These are phyloP conservation scores for Polyporus arcularius DNA, from an alignment of 768 basidiomycete genomes.

Conservation along the genomic window DNA sequence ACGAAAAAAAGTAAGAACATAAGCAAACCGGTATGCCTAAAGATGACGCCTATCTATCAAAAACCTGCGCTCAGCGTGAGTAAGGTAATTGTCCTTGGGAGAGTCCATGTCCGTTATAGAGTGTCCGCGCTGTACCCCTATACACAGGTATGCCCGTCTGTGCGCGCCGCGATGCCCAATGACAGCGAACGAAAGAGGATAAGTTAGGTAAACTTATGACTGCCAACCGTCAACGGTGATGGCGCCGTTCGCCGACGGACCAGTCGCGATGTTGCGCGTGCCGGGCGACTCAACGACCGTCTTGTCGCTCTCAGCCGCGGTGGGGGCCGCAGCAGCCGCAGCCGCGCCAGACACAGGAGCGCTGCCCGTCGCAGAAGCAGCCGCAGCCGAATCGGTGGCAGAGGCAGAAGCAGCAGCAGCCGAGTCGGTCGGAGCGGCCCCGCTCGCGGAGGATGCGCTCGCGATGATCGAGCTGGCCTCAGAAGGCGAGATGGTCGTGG, in stretches of 20 bases:
- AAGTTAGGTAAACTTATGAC: neutral
- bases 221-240: constrained; percentile 51
- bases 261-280: constrained; percentile 44
- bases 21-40: neutral
- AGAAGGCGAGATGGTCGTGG: constrained; percentile 25
- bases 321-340: constrained; percentile 18
- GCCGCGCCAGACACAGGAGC: constrained; percentile 22
- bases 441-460: constrained; percentile 12
- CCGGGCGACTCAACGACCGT: constrained; percentile 29
- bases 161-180: neutral
- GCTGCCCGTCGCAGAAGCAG: constrained; percentile 23
- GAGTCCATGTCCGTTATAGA: neutral
- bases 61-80: neutral
- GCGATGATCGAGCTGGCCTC: constrained; percentile 35
- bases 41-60: constrained; percentile 1
- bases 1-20: neutral
- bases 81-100: neutral
- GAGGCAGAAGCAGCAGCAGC: constrained; percentile 19
- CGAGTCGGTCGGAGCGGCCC: constrained; percentile 18
- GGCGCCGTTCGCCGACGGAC: constrained; percentile 42
- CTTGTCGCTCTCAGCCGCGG: constrained; percentile 16
- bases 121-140: neutral
- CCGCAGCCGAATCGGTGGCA: constrained; percentile 25
- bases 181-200: neutral
- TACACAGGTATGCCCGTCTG: neutral